Base-by-base conservation (phyloP, 2,329 filamentous ascomycete genomes). In the Venturia pyrina region DNA sequence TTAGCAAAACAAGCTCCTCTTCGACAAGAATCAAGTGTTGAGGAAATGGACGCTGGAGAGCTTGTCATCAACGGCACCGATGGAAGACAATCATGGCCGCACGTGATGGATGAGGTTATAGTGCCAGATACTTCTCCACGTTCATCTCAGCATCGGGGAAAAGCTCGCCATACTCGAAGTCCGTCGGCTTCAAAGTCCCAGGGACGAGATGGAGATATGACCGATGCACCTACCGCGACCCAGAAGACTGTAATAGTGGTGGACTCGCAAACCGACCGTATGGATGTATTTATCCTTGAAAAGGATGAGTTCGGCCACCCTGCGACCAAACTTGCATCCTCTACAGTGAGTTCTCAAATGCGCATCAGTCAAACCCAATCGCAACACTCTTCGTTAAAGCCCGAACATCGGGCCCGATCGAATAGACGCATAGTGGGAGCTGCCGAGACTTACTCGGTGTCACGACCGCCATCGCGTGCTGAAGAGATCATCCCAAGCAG, bases 401-500 rank as follows among this genome's bases (percentile, higher is more conserved):
- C 37, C 13, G 48, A 17, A 46, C 37, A 15, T 19, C 53, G 32
- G 10, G 8, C 13, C 17, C 8, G 5, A 5, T n/a, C n/a, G 15
- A 11, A 37, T 11, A 4, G 37, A 59, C 53, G 53, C 15, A 44
- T 40, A 44, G 2, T 28, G 37, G 40, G 28, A n/a, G 15, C 53
- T 3, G n/a, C 11, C 6, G 40, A 46, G 7, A 62, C 60, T 10
- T 46, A 40, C 3, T 28, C 40, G n/a, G 21, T 46, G n/a, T 19
- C 60, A 17, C n/a, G 40, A 19, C 60, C 60, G 24, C 60, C 60
- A 24, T 19, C 28, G 32, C 34, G 19, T 19, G 17, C 19, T 13
- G 57, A 61, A 28, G 41, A 50, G 37, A 70, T 67, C 21, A 65
- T 75, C 19, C 73, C 72, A 24, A 76, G 75, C 66, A 76, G 74